A percentile compares a stretch with the other conserved stretches of the same genome.
These are phyloP conservation scores for Syzygium oleosum DNA, from an alignment of 345 rosid genomes.

Conservation along the genomic window DNA sequence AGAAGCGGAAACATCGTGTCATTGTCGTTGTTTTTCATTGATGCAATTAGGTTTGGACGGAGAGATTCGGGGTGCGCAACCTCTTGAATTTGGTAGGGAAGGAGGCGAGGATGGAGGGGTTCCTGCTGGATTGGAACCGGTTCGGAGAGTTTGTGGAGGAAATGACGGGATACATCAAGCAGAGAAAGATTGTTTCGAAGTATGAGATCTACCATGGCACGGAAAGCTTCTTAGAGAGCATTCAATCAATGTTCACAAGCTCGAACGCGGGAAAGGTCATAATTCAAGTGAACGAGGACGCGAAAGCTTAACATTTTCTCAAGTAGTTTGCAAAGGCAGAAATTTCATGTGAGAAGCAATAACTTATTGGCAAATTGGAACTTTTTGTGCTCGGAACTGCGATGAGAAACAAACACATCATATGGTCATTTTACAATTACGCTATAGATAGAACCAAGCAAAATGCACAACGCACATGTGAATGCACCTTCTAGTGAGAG, in stretches of 20 bases:
- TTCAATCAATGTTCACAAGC: conserved; percentile 33
- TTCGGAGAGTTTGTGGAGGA: conserved; percentile 21
- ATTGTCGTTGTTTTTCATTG: not conserved
- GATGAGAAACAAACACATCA: no score
- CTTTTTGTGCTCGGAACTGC: no score
- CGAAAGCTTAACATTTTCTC: not conserved
- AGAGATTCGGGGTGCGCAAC: conserved; percentile 36
- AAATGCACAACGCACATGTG: no score
- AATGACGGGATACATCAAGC: conserved; percentile 14
- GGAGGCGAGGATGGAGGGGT: conserved; percentile 41
- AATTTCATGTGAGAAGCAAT: not conserved
- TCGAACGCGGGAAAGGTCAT: conserved; percentile 31
- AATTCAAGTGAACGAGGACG: conserved; percentile 7
- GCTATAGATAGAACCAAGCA: no score
- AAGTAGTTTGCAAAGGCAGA: not conserved
- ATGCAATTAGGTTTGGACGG: conserved; percentile 20
- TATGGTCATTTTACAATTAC: no score
- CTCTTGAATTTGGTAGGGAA: conserved; percentile 37
- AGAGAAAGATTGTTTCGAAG: conserved; percentile 24
- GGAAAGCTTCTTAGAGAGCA: conserved; percentile 29
- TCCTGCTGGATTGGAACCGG: conserved; percentile 15
- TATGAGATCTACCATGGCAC: conserved; percentile 17
- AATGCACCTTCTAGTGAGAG: no score
- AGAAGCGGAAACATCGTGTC: not conserved
- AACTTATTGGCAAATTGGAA: no score